Conservation (phyloP, 1,284 basidiomycete species). For the Tremellales sp. region DNA sequence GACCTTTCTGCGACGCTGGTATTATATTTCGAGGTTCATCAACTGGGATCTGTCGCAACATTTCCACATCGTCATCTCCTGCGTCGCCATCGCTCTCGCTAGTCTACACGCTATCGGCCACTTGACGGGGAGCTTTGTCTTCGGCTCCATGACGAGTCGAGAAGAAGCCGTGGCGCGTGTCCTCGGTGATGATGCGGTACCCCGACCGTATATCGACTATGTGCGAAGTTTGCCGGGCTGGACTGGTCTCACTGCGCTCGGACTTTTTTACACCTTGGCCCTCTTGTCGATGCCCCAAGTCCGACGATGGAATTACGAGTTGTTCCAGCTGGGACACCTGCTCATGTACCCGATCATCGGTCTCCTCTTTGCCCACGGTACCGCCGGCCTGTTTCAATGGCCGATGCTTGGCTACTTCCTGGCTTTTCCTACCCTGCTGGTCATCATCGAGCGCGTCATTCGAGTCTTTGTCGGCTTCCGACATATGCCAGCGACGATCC, state of each 20-base stretch:
- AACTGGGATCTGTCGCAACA: conserved; percentile 30
- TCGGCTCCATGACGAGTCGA: conserved; percentile 14
- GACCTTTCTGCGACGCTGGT: conserved; percentile 22
- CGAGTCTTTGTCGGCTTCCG: conserved; percentile 18
- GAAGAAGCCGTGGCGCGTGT: conserved; percentile 13
- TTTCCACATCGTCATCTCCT: conserved; percentile 29
- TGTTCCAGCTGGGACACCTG: conserved; percentile 29
- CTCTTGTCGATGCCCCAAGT: conserved; percentile 16
- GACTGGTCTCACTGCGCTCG: conserved; percentile 22
- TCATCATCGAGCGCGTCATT: conserved; percentile 19
- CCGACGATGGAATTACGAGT: conserved; percentile 22
- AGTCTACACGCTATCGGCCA: conserved; percentile 30
- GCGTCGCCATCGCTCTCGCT: conserved; percentile 17
- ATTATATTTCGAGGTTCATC: conserved; percentile 22
- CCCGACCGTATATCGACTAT: conserved; percentile 15
- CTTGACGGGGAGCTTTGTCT: conserved; percentile 25
- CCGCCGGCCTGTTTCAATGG: conserved; percentile 20
- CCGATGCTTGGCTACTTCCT: conserved; percentile 35
- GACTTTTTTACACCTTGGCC: conserved; percentile 21
- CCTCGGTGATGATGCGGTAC: conserved; percentile 7
- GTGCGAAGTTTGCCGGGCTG: conserved; percentile 18
- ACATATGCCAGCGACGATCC: conserved; percentile 17
- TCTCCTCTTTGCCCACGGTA: conserved; percentile 26
- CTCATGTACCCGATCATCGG: conserved; percentile 35
- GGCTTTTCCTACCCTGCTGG: conserved; percentile 29